These are phyloP conservation scores for Hymenoscyphus scutula DNA, from an alignment of 2,329 filamentous ascomycete genomes.

Conservation along the genomic window DNA sequence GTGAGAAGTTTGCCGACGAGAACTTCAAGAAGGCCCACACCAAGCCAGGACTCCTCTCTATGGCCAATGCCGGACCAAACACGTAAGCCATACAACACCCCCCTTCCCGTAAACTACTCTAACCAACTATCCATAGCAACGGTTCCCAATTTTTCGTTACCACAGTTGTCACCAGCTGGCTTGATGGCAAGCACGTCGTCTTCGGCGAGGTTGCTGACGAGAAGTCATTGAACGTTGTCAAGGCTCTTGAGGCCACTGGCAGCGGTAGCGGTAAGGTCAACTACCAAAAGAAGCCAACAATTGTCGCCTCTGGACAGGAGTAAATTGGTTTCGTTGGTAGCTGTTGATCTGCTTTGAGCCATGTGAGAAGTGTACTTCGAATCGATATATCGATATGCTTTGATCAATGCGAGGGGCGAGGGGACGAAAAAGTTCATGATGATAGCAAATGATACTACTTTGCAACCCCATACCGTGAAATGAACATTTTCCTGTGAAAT, in stretches of 20 bases:
- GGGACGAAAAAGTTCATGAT: slow-evolving; percentile 29
- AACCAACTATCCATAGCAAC: slow-evolving; percentile 64
- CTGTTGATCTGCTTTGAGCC: slow-evolving; percentile 18
- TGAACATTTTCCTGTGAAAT: not conserved
- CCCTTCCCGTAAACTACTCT: slow-evolving; percentile 64
- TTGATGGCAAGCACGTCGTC: slow-evolving; percentile 81
- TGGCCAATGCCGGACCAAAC: slow-evolving; percentile 95
- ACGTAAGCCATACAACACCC: slow-evolving; percentile 63
- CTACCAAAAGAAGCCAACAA: slow-evolving; percentile 57
- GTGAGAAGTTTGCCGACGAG: slow-evolving; percentile 91
- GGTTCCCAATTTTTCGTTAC: slow-evolving; percentile 98
- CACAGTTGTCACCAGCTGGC: slow-evolving; percentile 84
- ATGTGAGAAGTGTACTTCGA: slow-evolving; percentile 11
- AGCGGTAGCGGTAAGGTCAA: slow-evolving; percentile 53
- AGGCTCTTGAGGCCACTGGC: slow-evolving; percentile 60
- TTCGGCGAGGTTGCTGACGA: slow-evolving; percentile 67
- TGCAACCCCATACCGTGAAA: not conserved
- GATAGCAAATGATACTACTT: slow-evolving; percentile 18
- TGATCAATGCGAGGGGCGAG: slow-evolving; percentile 16
- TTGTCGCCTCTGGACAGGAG: slow-evolving; percentile 51
- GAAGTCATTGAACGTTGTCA: slow-evolving; percentile 50
- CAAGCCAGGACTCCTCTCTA: slow-evolving; percentile 78
- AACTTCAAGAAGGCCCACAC: slow-evolving; percentile 79
- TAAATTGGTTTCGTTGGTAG: slow-evolving; percentile 37
- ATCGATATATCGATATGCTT: slow-evolving; percentile 16